A percentile compares a stretch with the other conserved stretches of the same genome.
Conservation (phyloP, 2,329 filamentous ascomycete genomes). For the Aspergillus tamarii region DNA sequence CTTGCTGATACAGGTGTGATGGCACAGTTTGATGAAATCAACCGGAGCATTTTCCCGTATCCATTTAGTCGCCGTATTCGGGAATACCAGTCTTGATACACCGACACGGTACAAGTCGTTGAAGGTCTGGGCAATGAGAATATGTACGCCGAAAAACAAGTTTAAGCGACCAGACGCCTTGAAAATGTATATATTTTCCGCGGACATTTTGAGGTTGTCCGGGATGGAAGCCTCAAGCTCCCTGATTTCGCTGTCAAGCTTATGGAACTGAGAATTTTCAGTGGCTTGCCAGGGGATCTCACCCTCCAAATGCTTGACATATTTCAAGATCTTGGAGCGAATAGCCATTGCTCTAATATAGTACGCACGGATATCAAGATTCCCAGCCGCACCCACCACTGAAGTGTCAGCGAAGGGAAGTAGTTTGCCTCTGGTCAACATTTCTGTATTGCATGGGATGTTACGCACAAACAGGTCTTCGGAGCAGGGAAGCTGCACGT, state of each 20-base stretch:
- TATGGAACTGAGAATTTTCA: background rate
- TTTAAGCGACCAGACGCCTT: background rate
- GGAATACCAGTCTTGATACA: background rate
- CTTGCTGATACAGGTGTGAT: conserved; percentile 3
- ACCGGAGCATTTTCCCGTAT: background rate
- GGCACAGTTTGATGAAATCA: conserved; percentile 2
- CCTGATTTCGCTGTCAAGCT: background rate
- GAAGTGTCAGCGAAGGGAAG: conserved; percentile 1
- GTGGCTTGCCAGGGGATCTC: conserved; percentile 9
- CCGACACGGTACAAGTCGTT: background rate
- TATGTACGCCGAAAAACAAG: background rate
- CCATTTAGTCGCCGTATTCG: background rate
- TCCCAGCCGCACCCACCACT: background rate
- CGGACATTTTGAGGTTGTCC: background rate
- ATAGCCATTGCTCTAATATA: conserved; percentile 9
- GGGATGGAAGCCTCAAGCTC: background rate
- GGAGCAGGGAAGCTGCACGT: conserved; percentile 36
- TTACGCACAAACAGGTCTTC: conserved; percentile 35
- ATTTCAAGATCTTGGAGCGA: conserved; percentile 8
- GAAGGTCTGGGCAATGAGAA: background rate
- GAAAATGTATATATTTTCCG: background rate
- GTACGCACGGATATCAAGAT: conserved; percentile 8
- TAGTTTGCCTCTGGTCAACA: conserved; percentile 13
- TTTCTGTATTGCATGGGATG: conserved; percentile 33
- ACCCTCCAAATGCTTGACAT: conserved; percentile 7